phyloP scores from a whole-genome alignment of 2,329 filamentous ascomycete genomes.

The Cordyceps pruinosa region DNA sequence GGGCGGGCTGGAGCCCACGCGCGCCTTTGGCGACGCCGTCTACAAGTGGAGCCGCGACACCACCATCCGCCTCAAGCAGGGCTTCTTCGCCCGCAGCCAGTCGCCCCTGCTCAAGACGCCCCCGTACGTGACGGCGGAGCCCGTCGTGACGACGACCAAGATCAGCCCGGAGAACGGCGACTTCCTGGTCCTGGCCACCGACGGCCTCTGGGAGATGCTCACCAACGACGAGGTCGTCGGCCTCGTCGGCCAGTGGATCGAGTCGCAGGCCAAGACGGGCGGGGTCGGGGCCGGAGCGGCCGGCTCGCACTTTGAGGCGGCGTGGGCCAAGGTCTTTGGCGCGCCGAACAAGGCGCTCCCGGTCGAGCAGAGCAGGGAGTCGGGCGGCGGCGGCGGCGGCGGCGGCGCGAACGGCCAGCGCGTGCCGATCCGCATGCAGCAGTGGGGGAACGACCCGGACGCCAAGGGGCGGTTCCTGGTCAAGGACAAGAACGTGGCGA shows the following conservation, averaged over 20 bases:
- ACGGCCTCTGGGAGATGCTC: constrained; percentile 98
- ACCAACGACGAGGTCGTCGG: constrained; percentile 98
- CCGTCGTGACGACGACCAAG: constrained; percentile 86
- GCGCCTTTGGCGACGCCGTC: constrained; percentile 90
- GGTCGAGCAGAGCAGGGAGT: constrained; percentile 56
- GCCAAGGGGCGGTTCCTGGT: constrained; percentile 81
- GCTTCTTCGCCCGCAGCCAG: constrained; percentile 80
- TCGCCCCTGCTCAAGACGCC: constrained; percentile 78
- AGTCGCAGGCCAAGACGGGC: constrained; percentile 54
- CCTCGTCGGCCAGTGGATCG: constrained; percentile 93
- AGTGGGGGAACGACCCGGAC: constrained; percentile 77
- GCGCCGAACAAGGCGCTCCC: constrained; percentile 53
- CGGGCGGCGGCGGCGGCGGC: constrained; percentile 28
- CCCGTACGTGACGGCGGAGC: constrained; percentile 95
- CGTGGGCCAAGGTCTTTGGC: constrained; percentile 61
- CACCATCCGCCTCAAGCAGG: constrained; percentile 70
- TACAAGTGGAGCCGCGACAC: constrained; percentile 94
- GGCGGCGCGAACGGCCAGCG: constrained; percentile 61
- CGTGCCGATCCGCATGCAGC: constrained; percentile 78
- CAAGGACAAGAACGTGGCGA: constrained; percentile 92
- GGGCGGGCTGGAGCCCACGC: constrained; percentile 83
- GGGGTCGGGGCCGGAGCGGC: too few species aligned
- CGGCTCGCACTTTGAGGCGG: constrained; percentile 60
- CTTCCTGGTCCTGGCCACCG: constrained; percentile 92
- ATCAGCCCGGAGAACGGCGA: constrained; percentile 85